Evolutionary conservation across 2,329 filamentous ascomycete genomes (phyloP).

Genomic region (Colletotrichum phormii): DNA sequence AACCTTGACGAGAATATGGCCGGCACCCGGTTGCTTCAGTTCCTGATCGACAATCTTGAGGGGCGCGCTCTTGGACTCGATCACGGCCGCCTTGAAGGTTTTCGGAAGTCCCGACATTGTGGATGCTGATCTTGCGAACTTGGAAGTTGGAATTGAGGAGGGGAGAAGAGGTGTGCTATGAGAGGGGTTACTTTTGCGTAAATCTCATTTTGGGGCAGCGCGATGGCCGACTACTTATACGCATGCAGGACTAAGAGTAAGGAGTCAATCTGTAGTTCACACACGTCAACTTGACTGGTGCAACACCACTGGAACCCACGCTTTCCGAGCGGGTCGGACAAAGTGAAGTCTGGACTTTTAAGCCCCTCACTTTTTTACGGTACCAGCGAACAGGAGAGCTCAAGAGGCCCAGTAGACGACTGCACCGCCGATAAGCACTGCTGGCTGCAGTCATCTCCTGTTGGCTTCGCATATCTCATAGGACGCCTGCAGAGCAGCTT

Average conservation of each 20-base stretch:
- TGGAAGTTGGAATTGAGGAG: background rate
- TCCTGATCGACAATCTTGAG: slow-evolving; percentile 70
- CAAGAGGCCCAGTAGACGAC: too few relatives aligned
- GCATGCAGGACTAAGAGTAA: background rate
- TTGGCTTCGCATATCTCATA: background rate
- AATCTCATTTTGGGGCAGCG: too few relatives aligned
- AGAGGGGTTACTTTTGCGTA: background rate
- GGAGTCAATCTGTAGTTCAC: background rate
- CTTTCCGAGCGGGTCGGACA: background rate
- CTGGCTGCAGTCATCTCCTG: background rate
- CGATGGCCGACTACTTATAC: background rate
- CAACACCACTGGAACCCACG: background rate
- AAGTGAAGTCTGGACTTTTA: background rate
- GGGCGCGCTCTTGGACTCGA: slow-evolving; percentile 63
- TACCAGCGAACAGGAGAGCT: background rate
- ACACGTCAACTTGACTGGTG: background rate
- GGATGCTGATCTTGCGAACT: background rate
- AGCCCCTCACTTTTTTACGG: background rate
- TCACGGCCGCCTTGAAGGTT: slow-evolving; percentile 74
- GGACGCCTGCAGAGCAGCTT: background rate
- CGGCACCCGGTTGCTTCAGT: slow-evolving; percentile 65
- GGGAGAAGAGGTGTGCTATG: background rate
- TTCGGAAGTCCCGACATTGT: slow-evolving; percentile 62
- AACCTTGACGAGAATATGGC: slow-evolving; percentile 77
- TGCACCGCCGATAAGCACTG: background rate